Evolutionary conservation across 495 filamentous ascomycete genomes (phyloP), one percentile per base, ranked within the genome.

Genomic region (Aspergillus steynii): DNA sequence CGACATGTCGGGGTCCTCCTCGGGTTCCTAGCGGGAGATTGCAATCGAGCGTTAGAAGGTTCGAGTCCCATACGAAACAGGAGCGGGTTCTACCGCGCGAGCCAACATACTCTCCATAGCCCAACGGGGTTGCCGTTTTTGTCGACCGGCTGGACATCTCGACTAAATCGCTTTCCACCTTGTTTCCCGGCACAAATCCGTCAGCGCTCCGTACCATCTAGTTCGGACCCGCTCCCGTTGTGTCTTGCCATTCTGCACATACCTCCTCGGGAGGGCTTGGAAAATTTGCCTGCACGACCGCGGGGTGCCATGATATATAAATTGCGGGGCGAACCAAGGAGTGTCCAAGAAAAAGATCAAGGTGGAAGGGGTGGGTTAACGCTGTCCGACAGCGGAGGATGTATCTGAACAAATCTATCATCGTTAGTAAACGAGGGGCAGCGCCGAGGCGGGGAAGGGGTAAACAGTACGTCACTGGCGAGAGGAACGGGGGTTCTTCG

Each of bases 141-240:
- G 66, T 96, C 92, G 65, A 92, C 81, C 6, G 92, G 93, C 70
- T 86, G 86, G 10, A 97, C 85, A 71, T 97, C 88, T 46, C 89
- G 87, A 61, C 93, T 96, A 83, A 93, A 98, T 62, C 96, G 88
- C 77, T 97, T 96, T 65, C 94, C 95, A 58, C 93, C 94, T 96
- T 14, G 47, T 27, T 25, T 20, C 56, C 48, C 50, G 12, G n/a
- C 15, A 46, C 50, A 31, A 25, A 34, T 53, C 7, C 45, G 27
- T 64, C 32, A 26, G 4, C 31, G 25, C n/a, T 42, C 66, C 55
- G 74, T 60, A 34, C 56, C 53, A 34, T 46, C 25, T 49, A 46
- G n/a, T n/a, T 14, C 31, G 31, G 3, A 1, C 31, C 31, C 31
- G 31, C 31, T 34, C 31, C 6, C 6, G 31, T 58, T 55, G 42